phyloP scores from a whole-genome alignment of 2,329 filamentous ascomycete species.

The Ciborinia camelliae region DNA sequence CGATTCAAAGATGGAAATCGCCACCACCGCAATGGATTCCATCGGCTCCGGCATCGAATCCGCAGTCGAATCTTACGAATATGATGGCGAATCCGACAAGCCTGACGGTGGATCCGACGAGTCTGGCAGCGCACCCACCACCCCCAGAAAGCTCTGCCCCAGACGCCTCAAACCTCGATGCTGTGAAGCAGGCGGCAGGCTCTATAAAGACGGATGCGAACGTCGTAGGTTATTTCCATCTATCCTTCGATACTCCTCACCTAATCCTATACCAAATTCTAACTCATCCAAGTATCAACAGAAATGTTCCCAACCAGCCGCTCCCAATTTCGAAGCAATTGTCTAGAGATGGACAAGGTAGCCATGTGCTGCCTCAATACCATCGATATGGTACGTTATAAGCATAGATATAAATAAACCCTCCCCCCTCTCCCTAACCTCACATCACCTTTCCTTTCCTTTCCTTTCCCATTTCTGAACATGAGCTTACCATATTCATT shows the following conservation, averaged over 20 bases:
- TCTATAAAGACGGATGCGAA: conserved; percentile 1
- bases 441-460: not conserved
- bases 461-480: not conserved
- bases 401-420: not conserved
- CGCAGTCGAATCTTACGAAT: not conserved
- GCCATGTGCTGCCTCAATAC: not conserved
- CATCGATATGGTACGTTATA: not conserved
- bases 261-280: not conserved
- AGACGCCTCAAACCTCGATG: not conserved
- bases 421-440: too few species aligned
- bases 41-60: not conserved
- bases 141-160: not conserved
- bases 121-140: too few species aligned
- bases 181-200: not conserved
- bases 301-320: not conserved
- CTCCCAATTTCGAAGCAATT: not conserved
- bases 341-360: not conserved
- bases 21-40: too few species aligned
- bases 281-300: not conserved
- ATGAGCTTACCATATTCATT: not conserved
- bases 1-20: not conserved
- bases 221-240: not conserved
- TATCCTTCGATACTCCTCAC: not conserved
- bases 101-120: too few species aligned
- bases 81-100: too few species aligned